Conservation (phyloP, 805 yeast species). For the Clavispora fructus region DNA sequence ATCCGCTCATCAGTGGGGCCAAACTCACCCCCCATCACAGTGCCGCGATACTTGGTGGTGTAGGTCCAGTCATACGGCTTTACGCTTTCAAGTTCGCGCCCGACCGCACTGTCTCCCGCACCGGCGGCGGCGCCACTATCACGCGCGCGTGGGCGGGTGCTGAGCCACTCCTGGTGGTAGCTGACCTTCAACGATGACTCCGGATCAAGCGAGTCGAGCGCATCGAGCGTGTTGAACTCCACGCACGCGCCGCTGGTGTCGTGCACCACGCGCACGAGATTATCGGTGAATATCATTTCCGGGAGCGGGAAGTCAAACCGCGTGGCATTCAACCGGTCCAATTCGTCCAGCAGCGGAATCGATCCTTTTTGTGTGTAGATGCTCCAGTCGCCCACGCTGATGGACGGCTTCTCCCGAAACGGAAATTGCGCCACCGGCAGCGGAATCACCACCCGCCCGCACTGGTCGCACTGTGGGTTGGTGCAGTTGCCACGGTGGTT, state of each 20-base stretch:
- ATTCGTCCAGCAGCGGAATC: conserved; percentile 66
- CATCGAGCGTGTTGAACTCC: conserved; percentile 73
- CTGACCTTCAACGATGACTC: conserved; percentile 53
- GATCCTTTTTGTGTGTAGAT: conserved; percentile 70
- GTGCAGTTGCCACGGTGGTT: conserved; percentile 31
- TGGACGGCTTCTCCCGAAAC: conserved; percentile 61
- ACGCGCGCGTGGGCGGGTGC: conserved; percentile 23
- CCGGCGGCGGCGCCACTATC: neutral
- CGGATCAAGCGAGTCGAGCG: conserved; percentile 39
- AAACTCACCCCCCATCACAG: conserved; percentile 24
- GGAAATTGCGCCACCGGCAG: conserved; percentile 67
- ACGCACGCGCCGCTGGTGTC: conserved; percentile 40
- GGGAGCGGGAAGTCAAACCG: conserved; percentile 79
- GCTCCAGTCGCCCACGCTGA: conserved; percentile 68
- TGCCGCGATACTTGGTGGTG: conserved; percentile 73
- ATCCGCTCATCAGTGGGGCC: conserved; percentile 29
- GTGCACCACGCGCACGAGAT: conserved; percentile 49
- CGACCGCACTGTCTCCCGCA: neutral
- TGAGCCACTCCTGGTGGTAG: conserved; percentile 79
- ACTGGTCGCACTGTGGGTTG: conserved; percentile 51
- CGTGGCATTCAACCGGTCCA: conserved; percentile 58
- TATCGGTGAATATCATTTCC: conserved; percentile 95
- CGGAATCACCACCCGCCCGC: conserved; percentile 75
- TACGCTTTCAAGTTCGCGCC: conserved; percentile 49
- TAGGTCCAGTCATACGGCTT: conserved; percentile 98